Base-by-base conservation (phyloP, 2,329 filamentous ascomycete genomes). In the Kalaharituber pfeilii region DNA sequence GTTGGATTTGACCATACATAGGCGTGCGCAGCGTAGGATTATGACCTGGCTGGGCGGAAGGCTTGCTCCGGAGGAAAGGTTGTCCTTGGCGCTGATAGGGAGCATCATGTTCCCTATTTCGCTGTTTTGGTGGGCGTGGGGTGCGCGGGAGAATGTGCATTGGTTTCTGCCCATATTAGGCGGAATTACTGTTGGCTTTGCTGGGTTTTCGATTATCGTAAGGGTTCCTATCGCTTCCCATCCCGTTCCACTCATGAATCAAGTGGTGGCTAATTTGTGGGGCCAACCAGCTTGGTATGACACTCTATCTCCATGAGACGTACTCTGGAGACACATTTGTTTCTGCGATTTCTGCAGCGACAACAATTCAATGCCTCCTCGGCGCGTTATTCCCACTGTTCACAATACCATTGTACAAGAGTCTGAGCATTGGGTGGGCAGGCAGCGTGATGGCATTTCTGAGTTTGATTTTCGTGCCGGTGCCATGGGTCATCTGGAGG, bases 301-400 rank as follows among this genome's bases (percentile, higher is more conserved):
- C 62, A 53, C 69, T 71, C 2, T 81, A 79, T 60, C 69, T 73
- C 1, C 67, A 73, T 5, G 78, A 81, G 60, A 72, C 73, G 0
- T 81, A 79, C 60, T 70, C 74, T 2, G 71, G 74, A 0, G 67
- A 70, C 13, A 73, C 75, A 8, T 73, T 78, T 0, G 78, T 79
- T 0, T 79, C 74, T 55, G 77, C 77, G 0, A 68, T 75, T 50
- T 77, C 75, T 5, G 79, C 79, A 1, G 81, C 80, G 57, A 73
- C 74, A 1, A 67, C 82, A 9, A 68, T 75, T 1, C 67, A 79
- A 24, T 82, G 80, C 57, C 65, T 65, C 0, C 69, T 80, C 6
- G 75, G 74, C 0, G 75, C 72, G 1, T 73, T 70, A 0, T 81
- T 82, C 53, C 79, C 79, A 0, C 64, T 82, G 0, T 82, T 81